These are phyloP conservation scores for Tulasnella calospora DNA, from an alignment of 768 basidiomycete genomes.

Conservation along the genomic window DNA sequence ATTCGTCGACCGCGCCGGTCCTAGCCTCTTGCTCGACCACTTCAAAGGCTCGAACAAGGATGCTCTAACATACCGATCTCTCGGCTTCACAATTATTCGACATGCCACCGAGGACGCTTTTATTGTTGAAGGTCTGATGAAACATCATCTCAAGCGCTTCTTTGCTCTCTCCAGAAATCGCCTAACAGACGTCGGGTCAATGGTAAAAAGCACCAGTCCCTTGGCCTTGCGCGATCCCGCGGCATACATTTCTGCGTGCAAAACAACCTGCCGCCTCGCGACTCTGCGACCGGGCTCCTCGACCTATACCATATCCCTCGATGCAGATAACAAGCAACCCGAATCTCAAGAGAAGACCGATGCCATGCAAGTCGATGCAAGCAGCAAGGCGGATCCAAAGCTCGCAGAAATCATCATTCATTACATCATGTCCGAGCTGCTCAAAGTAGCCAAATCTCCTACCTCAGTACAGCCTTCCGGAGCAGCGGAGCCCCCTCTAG, in stretches of 20 bases:
- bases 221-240: conserved; percentile 76
- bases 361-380: conserved; percentile 34
- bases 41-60: conserved; percentile 55
- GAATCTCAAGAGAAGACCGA: conserved; percentile 27
- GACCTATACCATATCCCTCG: conserved; percentile 16
- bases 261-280: conserved; percentile 65
- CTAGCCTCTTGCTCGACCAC: conserved; percentile 59
- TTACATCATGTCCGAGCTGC: conserved; percentile 67
- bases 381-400: conserved; percentile 31
- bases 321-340: conserved; percentile 27
- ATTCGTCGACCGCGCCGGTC: conserved; percentile 64
- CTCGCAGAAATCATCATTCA: conserved; percentile 42
- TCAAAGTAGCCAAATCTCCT: conserved; percentile 52
- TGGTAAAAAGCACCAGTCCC: conserved; percentile 68
- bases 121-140: conserved; percentile 67
- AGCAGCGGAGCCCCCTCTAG: neutral
- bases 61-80: conserved; percentile 62
- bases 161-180: conserved; percentile 60
- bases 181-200: conserved; percentile 62
- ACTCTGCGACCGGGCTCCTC: conserved; percentile 38
- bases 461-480: conserved; percentile 24
- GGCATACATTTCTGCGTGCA: conserved; percentile 68
- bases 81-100: conserved; percentile 82
- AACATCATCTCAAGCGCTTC: conserved; percentile 75
- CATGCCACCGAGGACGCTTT: conserved; percentile 78